phyloP scores from a whole-genome alignment of 1,284 basidiomycete species.

The Boletus subluridellus region DNA sequence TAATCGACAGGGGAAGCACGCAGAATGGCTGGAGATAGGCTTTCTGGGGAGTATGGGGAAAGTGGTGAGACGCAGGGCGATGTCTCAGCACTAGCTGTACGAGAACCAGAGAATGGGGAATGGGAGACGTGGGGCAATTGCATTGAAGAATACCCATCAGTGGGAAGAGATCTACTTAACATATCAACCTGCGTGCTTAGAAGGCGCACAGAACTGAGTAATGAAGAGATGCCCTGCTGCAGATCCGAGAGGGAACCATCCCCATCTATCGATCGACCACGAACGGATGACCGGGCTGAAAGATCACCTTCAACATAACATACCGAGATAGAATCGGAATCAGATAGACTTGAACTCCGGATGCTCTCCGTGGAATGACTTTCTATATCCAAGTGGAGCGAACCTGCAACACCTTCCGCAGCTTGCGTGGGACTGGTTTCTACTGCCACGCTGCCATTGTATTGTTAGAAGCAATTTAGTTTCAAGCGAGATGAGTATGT shows the following conservation, averaged over 20 bases:
- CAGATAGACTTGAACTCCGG: too few relatives aligned
- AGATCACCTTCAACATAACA: too few relatives aligned
- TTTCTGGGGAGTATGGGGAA: neutral
- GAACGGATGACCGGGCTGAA: neutral
- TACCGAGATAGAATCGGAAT: too few relatives aligned
- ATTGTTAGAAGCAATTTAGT: neutral
- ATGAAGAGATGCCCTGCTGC: neutral
- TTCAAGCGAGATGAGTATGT: neutral
- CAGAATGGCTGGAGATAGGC: neutral
- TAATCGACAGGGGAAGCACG: neutral
- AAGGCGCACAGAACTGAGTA: too few relatives aligned
- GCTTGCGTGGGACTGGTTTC: neutral
- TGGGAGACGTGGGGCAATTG: neutral
- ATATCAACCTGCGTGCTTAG: neutral
- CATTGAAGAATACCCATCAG: neutral
- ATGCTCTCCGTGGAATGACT: too few relatives aligned
- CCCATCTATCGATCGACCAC: neutral
- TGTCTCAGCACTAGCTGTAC: neutral
- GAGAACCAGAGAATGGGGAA: neutral
- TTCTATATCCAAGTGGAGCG: neutral
- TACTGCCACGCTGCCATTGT: neutral
- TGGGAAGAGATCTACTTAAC: neutral
- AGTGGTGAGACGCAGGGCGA: neutral
- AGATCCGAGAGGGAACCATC: neutral
- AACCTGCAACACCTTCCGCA: neutral